Evolutionary conservation across 2,329 filamentous ascomycete genomes (phyloP).

Genomic region (Aspergillus sp.): DNA sequence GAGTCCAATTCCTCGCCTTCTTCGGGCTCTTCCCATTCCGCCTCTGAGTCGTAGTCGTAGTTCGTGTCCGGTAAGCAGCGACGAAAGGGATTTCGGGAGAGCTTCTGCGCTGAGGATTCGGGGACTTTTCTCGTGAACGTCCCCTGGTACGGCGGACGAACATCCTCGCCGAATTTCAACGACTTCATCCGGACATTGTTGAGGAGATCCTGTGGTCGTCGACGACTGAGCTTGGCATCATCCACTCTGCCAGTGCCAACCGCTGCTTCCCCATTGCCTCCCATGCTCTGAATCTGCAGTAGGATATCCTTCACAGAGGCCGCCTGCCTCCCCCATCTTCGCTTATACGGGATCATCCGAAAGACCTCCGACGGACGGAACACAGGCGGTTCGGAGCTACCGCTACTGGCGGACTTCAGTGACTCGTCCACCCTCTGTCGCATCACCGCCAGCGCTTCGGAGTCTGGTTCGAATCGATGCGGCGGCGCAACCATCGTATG

Average conservation of each 20-base stretch:
- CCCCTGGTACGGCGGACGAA: slow-evolving; percentile 55
- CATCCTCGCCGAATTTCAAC: slow-evolving; percentile 53
- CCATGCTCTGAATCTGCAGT: slow-evolving; percentile 44
- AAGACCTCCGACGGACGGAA: slow-evolving; percentile 32
- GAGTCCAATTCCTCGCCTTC: slow-evolving; percentile 62
- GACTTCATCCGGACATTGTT: slow-evolving; percentile 49
- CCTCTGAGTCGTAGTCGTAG: slow-evolving; percentile 61
- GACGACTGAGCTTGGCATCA: slow-evolving; percentile 16
- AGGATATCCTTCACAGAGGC: slow-evolving; percentile 54
- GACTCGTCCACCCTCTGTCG: slow-evolving; percentile 41
- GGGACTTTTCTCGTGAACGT: slow-evolving; percentile 49
- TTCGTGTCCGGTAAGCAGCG: slow-evolving; percentile 47
- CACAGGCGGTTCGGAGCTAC: slow-evolving; percentile 5
- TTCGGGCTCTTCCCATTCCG: slow-evolving; percentile 59
- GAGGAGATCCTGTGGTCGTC: slow-evolving; percentile 35
- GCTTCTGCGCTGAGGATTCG: slow-evolving; percentile 31
- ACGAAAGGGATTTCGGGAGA: slow-evolving; percentile 48
- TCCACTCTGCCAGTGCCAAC: slow-evolving; percentile 9
- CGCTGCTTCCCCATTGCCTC: slow-evolving; percentile 18
- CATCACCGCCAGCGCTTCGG: slow-evolving; percentile 49
- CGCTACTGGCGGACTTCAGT: slow-evolving; percentile 11
- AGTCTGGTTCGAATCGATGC: slow-evolving; percentile 50
- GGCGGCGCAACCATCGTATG: slow-evolving; percentile 61
- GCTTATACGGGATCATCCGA: slow-evolving; percentile 30
- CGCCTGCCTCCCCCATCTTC: slow-evolving; percentile 23